phyloP scores from a whole-genome alignment of 148 eudicot genomes.

The Vaccinium darrowii region DNA sequence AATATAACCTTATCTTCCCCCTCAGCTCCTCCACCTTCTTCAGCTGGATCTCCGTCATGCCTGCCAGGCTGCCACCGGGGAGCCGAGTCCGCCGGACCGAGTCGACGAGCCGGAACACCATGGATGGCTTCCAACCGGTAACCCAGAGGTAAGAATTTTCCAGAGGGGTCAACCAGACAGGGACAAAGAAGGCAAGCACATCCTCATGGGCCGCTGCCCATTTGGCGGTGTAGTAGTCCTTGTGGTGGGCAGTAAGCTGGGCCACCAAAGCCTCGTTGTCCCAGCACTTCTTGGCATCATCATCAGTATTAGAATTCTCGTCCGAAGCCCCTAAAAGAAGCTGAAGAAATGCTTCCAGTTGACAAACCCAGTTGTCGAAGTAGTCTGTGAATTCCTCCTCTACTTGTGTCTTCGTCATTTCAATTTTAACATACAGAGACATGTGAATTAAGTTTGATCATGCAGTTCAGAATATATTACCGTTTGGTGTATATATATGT shows the following conservation, averaged over 20 bases:
- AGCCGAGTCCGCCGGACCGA: constrained; percentile 27
- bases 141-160: constrained; percentile 59
- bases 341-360: constrained; percentile 51
- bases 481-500: too few relatives aligned
- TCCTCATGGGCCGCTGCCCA: constrained; percentile 71
- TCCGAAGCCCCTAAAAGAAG: constrained; percentile 24
- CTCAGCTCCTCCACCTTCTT: constrained; percentile 35
- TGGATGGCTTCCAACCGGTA: constrained; percentile 87
- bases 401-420: constrained; percentile 21
- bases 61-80: constrained; percentile 31
- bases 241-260: constrained; percentile 58
- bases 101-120: constrained; percentile 46
- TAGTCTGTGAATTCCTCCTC: constrained; percentile 42
- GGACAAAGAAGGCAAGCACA: constrained; percentile 50
- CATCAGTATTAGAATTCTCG: neutral
- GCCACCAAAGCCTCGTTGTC: constrained; percentile 33
- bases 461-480: neutral
- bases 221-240: constrained; percentile 62
- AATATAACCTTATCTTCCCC: constrained; percentile 24
- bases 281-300: neutral
- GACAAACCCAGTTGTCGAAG: constrained; percentile 48
- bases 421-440: neutral
- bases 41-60: constrained; percentile 48
- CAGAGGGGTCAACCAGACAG: constrained; percentile 58
- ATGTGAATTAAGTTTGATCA: neutral